Conservation (phyloP, 1,139 yeast species). For the Geotrichum candidum region DNA sequence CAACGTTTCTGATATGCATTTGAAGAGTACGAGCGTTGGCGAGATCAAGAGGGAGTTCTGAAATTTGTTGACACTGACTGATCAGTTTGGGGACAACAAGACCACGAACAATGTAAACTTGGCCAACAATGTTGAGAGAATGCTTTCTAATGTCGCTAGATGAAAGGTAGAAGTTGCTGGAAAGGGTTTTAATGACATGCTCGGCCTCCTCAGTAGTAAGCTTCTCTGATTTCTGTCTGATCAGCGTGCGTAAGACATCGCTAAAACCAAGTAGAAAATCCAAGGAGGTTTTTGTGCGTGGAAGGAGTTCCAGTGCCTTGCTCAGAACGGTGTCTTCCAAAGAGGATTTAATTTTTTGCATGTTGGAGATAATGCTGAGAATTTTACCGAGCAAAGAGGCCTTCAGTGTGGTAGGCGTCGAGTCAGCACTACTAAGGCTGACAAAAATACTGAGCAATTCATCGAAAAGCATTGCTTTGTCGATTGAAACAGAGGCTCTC, state of each 20-base stretch:
- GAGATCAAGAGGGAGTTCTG: slow-evolving; percentile 64
- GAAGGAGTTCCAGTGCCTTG: slow-evolving; percentile 4
- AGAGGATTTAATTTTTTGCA: slow-evolving; percentile 9
- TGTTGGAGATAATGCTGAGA: slow-evolving; percentile 16
- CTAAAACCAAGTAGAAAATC: slow-evolving; percentile 19
- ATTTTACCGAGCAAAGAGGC: slow-evolving; percentile 21
- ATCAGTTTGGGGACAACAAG: slow-evolving; percentile 29
- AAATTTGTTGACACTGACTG: slow-evolving; percentile 50
- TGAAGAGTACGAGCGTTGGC: slow-evolving; percentile 72
- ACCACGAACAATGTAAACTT: slow-evolving; percentile 32
- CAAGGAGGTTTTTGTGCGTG: slow-evolving; percentile 14
- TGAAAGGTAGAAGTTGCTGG: slow-evolving; percentile 28
- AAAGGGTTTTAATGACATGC: neutral
- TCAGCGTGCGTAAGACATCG: slow-evolving; percentile 13
- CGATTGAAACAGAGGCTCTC: slow-evolving; percentile 15
- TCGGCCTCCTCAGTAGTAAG: slow-evolving; percentile 6
- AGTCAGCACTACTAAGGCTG: neutral
- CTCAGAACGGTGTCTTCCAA: slow-evolving; percentile 8
- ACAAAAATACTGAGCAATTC: slow-evolving; percentile 7
- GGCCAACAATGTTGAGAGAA: slow-evolving; percentile 41
- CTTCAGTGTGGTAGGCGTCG: slow-evolving; percentile 6
- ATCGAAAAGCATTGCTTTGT: slow-evolving; percentile 17
- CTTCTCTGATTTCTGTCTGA: slow-evolving; percentile 5
- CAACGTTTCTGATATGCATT: slow-evolving; percentile 60
- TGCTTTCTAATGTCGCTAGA: slow-evolving; percentile 44